Conservation (phyloP, 169 alveolate genomes). For the Eimeria zaria region DNA sequence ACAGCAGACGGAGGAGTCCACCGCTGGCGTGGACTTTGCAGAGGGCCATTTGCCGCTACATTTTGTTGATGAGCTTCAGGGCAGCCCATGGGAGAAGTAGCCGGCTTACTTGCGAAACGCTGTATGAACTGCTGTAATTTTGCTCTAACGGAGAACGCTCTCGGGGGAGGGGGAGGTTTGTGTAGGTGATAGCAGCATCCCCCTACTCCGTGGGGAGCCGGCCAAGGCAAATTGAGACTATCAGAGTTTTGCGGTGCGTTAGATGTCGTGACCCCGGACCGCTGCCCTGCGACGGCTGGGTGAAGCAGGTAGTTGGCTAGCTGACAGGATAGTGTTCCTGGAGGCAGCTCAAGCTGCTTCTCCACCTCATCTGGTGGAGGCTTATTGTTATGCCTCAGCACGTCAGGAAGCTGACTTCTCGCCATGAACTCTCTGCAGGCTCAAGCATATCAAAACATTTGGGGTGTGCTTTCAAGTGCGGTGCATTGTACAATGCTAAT, state of each 20-base stretch:
- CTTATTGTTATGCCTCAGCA: constrained; percentile 81
- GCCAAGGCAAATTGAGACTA: constrained; percentile 65
- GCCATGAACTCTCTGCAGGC: constrained; percentile 80
- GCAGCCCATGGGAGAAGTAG: constrained; percentile 18
- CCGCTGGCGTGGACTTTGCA: constrained; percentile 42
- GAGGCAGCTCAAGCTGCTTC: constrained; percentile 82
- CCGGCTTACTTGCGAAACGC: constrained; percentile 49
- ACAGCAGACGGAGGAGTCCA: constrained; percentile 41
- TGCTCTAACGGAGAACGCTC: constrained; percentile 54
- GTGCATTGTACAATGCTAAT: background rate
- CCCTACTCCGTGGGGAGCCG: constrained; percentile 61
- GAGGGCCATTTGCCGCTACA: background rate
- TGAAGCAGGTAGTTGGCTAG: constrained; percentile 77
- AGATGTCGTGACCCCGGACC: constrained; percentile 82
- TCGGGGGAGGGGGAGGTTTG: constrained; percentile 72
- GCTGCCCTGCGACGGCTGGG: constrained; percentile 77
- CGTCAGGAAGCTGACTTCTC: constrained; percentile 73
- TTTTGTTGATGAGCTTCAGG: constrained; percentile 35
- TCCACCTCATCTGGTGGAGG: constrained; percentile 84
- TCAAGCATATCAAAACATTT: background rate
- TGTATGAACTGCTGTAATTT: constrained; percentile 69
- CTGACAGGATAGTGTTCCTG: constrained; percentile 79
- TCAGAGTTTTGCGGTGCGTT: constrained; percentile 85
- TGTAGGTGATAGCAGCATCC: constrained; percentile 82
- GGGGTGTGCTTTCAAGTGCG: background rate